Percentiles rank a stretch among this genome's conserved stretches.
phyloP scores from a whole-genome alignment of 495 filamentous ascomycete species.

The Aspergillus saccharolyticus region DNA sequence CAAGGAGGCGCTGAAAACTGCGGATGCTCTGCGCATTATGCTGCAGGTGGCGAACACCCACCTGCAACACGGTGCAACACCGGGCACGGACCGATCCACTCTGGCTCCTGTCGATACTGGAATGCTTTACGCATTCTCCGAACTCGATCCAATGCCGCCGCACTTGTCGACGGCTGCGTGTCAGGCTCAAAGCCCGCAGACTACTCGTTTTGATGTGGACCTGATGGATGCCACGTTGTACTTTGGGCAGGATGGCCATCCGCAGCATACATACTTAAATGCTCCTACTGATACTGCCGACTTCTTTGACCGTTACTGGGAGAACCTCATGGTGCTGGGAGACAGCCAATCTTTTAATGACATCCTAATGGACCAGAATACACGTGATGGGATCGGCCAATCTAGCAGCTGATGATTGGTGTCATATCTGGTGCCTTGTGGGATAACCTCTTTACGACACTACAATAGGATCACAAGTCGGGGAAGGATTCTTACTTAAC shows the following conservation, averaged over 20 bases:
- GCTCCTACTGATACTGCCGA: background rate
- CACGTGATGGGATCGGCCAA: background rate
- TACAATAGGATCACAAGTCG: too few relatives aligned
- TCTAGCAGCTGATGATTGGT: background rate
- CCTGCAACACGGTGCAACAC: background rate
- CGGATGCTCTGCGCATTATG: slow-evolving; percentile 18
- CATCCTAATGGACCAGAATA: background rate
- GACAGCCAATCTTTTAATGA: background rate
- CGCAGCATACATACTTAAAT: background rate
- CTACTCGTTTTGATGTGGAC: background rate
- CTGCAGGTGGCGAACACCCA: slow-evolving; percentile 24
- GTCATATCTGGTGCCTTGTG: background rate
- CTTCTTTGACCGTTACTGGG: background rate
- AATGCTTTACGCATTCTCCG: background rate
- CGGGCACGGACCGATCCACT: background rate
- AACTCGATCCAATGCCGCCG: background rate
- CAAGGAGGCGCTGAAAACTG: slow-evolving; percentile 17
- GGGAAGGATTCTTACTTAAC: too few relatives aligned
- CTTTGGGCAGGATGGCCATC: background rate
- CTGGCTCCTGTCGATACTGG: background rate
- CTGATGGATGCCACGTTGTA: background rate
- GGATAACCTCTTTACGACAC: too few relatives aligned
- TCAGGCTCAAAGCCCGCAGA: background rate
- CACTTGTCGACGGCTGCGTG: background rate
- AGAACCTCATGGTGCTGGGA: background rate